A percentile compares a stretch with the other conserved stretches of the same genome.
These are phyloP conservation scores for Fusarium sp. DNA, from an alignment of 2,329 filamentous ascomycete species.

Conservation along the genomic window DNA sequence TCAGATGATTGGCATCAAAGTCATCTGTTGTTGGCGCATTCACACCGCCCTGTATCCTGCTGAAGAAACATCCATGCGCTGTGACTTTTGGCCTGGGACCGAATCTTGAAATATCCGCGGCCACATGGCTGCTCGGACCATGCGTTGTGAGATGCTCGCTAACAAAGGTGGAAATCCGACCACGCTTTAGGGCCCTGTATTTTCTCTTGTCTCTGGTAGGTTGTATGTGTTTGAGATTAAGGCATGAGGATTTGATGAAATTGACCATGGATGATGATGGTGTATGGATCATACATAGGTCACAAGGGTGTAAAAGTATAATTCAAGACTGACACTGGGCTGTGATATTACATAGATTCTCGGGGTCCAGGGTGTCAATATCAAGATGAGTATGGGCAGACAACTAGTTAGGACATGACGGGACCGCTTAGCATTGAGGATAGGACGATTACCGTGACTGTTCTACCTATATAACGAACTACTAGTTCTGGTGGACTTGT, in stretches of 20 bases:
- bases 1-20: background rate
- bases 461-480: background rate
- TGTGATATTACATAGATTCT: background rate
- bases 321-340: background rate
- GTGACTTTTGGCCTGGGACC: background rate
- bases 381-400: background rate
- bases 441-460: background rate
- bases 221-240: background rate
- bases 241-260: background rate
- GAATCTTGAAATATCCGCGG: background rate
- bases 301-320: background rate
- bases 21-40: background rate
- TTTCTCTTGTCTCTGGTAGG: background rate
- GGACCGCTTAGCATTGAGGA: background rate
- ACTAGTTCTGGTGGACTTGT: background rate
- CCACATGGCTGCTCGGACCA: constrained; percentile 30
- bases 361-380: background rate
- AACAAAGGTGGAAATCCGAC: background rate
- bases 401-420: background rate
- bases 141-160: background rate
- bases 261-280: background rate
- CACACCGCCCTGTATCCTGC: background rate
- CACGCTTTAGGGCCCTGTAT: background rate
- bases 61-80: background rate
- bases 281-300: background rate